Evolutionary conservation across 176 grass and related monocot genomes (phyloP).

Genomic region (Canna indica): DNA sequence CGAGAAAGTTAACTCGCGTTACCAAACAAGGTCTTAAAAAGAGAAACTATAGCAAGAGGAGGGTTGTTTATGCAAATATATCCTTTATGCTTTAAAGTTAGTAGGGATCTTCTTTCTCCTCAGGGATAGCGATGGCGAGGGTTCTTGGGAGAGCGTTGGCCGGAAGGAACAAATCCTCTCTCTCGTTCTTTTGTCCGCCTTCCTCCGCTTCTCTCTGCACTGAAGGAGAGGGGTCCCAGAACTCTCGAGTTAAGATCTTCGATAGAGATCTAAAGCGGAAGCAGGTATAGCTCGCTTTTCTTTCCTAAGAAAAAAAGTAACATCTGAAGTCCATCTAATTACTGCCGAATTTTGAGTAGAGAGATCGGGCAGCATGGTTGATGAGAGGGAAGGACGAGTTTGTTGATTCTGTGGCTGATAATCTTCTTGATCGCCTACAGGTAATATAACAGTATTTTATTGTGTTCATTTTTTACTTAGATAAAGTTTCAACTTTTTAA

Average conservation of each 20-base stretch:
- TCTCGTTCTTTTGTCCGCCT: background rate
- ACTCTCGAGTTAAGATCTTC: slow-evolving; percentile 57
- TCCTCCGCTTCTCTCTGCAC: slow-evolving; percentile 17
- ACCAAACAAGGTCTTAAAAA: too few relatives aligned
- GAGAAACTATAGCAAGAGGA: too few relatives aligned
- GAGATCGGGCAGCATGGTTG: slow-evolving; percentile 80
- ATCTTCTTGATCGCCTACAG: slow-evolving; percentile 79
- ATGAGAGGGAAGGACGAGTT: slow-evolving; percentile 44
- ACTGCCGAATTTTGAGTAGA: slow-evolving; percentile 23
- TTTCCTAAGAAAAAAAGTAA: background rate
- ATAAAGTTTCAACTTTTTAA: too few relatives aligned
- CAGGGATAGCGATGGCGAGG: background rate
- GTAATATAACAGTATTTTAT: slow-evolving; percentile 2
- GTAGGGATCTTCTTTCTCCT: too few relatives aligned
- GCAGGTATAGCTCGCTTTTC: background rate
- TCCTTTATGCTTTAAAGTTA: too few relatives aligned
- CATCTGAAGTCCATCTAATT: background rate
- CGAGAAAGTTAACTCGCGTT: too few relatives aligned
- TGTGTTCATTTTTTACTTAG: background rate
- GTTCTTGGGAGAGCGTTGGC: background rate
- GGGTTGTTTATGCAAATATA: too few relatives aligned
- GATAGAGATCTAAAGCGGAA: slow-evolving; percentile 75
- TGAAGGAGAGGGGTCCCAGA: slow-evolving; percentile 11
- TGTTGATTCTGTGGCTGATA: slow-evolving; percentile 48
- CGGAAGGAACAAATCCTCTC: background rate